Conservation (phyloP, 2,329 filamentous ascomycete species). For the Stagonosporopsis vannaccii region DNA sequence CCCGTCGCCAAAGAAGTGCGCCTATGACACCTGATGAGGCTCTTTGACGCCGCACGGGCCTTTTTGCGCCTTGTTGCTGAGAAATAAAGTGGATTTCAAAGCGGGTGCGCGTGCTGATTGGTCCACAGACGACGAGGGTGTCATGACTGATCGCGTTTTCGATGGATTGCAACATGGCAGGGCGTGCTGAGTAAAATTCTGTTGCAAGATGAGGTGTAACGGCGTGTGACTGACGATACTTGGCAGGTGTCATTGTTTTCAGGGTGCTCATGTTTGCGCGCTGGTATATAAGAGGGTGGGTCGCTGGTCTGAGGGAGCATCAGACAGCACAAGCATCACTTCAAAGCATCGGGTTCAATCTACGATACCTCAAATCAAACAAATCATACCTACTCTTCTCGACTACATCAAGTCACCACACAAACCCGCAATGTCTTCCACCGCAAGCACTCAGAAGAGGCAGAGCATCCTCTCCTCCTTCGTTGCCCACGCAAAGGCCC, state of each 20-base stretch:
- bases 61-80: conserved; percentile 17
- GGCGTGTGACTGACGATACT: conserved; percentile 22
- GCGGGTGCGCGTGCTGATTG: conserved; percentile 7
- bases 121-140: conserved; percentile 6
- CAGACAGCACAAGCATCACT: conserved; percentile 16
- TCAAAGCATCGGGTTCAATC: conserved; percentile 12
- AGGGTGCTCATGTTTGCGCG: background rate
- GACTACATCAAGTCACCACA: conserved; percentile 7
- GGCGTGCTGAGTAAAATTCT: conserved; percentile 21
- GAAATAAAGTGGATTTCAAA: conserved; percentile 13
- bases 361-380: conserved; percentile 4
- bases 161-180: conserved; percentile 16
- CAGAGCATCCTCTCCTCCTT: conserved; percentile 34
- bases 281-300: conserved; percentile 19
- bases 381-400: conserved; percentile 3
- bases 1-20: conserved; percentile 4
- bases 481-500: conserved; percentile 37
- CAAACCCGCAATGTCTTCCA: conserved; percentile 19
- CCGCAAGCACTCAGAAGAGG: conserved; percentile 28
- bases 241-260: conserved; percentile 14
- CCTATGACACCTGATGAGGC: conserved; percentile 18
- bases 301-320: conserved; percentile 8
- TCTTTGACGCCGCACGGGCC: conserved; percentile 11
- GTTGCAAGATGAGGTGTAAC: conserved; percentile 18
- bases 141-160: conserved; percentile 10